These are phyloP conservation scores for Exophiala phaeomuriformis DNA, from an alignment of 2,329 filamentous ascomycete species.

Conservation along the genomic window DNA sequence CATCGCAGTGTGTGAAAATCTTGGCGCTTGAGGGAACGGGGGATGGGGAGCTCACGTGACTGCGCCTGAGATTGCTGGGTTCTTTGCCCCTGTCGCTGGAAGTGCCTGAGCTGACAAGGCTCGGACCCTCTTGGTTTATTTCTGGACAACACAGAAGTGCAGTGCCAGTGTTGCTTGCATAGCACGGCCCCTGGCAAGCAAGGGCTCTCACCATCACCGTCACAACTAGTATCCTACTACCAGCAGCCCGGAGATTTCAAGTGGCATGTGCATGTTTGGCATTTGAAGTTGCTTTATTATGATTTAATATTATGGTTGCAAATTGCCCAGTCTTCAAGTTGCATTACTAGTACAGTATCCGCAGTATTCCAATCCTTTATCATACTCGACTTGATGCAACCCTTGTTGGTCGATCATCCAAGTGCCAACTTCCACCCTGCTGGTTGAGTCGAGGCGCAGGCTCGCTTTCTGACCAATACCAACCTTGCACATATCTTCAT, in stretches of 20 bases:
- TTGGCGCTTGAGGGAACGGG: background rate
- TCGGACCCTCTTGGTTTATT: background rate
- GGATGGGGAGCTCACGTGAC: background rate
- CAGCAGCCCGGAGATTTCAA: conserved; percentile 7
- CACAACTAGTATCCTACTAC: background rate
- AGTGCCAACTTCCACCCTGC: background rate
- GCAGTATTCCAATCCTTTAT: too few species aligned
- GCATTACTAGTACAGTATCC: background rate
- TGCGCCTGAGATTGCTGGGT: too few species aligned
- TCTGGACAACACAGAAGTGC: background rate
- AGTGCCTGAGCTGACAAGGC: background rate
- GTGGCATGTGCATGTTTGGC: conserved; percentile 5
- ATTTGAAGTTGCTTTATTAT: background rate
- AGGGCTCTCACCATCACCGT: too few species aligned
- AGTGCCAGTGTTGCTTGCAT: too few species aligned
- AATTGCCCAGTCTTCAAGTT: background rate
- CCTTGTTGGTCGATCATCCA: background rate
- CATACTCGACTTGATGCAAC: background rate
- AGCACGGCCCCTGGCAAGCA: too few species aligned
- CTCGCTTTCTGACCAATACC: conserved; percentile 17
- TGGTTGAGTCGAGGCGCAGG: conserved; percentile 18
- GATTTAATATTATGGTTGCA: background rate
- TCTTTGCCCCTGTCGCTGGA: too few species aligned
- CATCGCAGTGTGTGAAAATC: conserved; percentile 1
- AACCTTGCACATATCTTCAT: conserved; percentile 7